Evolutionary conservation across 352 stramenopile genomes (phyloP), one percentile per base, ranked within the genome.

Genomic region (Pythium utonaiense): DNA sequence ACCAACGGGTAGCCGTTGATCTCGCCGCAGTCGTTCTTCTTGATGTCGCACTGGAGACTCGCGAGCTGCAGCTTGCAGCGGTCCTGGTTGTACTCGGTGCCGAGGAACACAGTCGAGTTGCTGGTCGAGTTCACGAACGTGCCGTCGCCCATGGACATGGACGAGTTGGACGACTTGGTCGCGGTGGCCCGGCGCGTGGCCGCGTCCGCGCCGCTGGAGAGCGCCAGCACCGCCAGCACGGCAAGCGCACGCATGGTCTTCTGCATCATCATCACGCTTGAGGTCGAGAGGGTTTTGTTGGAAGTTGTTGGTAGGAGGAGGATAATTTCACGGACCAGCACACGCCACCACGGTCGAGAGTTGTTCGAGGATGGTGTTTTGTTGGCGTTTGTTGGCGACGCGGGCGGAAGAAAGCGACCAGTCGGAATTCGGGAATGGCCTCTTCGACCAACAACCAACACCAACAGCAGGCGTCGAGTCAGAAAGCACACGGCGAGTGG

Each of bases 21-120:
- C 47, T 83, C 66, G 21, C 58, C 83, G 60, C 83, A 93, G 55
- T 79, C 33, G 40, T 58, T 44, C 5, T 65, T 66, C 56, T 73
- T 75, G 36, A 17, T 48, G 41, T 60, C 54, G 66, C 83, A 93
- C 51, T 80, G 53, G 40, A 91, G 67, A 27, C 74, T 87, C 52
- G 73, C 56, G 58, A 89, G 90, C 67, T 93, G 83, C 28, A 90
- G 73, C 53, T 78, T 45, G 52, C 83, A 93, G 67, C 77, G 78
- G 55, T 60, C 40, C 9, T 77, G 75, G 66, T 88, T 86, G 78
- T 88, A 91, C 62, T 88, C 78, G 2, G 78, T 89, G 52, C 72
- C 77, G 27, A 80, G 61, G 64, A 86, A 89, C 31, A 73, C 60
- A 10, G 81, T 88, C 30, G 78, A 76, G 45, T 65, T 78, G 55